These are phyloP conservation scores for Achlya hypogyna DNA, from an alignment of 352 stramenopile genomes.

Conservation along the genomic window DNA sequence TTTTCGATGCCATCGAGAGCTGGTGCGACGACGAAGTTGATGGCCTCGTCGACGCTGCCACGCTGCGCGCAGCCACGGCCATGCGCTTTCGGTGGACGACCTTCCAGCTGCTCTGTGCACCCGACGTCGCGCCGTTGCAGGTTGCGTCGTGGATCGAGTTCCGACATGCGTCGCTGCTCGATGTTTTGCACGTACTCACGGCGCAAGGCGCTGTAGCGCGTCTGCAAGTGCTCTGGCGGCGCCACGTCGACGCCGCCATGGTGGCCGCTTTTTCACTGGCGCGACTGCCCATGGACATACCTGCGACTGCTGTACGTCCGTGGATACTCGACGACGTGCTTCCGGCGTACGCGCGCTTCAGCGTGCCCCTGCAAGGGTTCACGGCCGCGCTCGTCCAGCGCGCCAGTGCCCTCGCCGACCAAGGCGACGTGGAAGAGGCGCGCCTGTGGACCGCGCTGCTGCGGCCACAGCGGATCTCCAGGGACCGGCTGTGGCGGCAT, in stretches of 20 bases:
- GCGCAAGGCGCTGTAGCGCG: slow-evolving; percentile 8
- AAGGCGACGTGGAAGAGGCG: slow-evolving; percentile 13
- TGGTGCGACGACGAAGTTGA: slow-evolving; percentile 5
- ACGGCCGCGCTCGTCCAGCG: background rate
- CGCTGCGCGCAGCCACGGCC: background rate
- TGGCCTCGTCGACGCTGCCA: background rate
- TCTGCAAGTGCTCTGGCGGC: slow-evolving; percentile 17
- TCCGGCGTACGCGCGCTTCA: background rate
- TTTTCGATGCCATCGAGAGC: background rate
- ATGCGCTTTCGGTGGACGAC: slow-evolving; percentile 4
- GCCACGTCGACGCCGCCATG: background rate
- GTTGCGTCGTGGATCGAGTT: slow-evolving; percentile 2
- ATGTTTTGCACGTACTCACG: background rate
- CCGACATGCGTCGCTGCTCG: background rate
- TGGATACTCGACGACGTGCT: slow-evolving; percentile 15
- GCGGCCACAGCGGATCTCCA: background rate
- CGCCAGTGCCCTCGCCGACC: background rate
- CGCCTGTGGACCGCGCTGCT: slow-evolving; percentile 6
- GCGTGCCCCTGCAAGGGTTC: background rate
- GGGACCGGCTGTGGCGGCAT: slow-evolving; percentile 7
- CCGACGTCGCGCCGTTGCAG: background rate
- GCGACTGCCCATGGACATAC: background rate
- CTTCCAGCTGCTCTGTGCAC: slow-evolving; percentile 14
- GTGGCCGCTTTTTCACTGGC: background rate
- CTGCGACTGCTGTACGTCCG: background rate